Base-by-base conservation (phyloP, 305 asterid genomes). In the Fraxinus greggii region DNA sequence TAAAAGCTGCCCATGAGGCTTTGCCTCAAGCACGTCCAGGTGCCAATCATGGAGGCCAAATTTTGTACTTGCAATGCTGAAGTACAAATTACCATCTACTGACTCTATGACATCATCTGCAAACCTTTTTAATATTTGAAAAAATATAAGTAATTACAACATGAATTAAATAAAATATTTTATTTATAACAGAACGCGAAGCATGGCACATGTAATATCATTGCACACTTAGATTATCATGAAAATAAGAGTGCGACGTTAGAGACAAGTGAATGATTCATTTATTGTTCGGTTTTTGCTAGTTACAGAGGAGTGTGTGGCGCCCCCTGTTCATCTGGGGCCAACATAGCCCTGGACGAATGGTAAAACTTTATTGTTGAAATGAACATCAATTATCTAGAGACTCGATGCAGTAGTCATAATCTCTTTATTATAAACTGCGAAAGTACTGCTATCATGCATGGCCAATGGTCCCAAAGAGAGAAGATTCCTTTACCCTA, bases 31-130 rank as follows among this genome's bases (percentile, higher is more conserved):
- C 36, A 90, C 7, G 45, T 93, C 98, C 1, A 88, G 91, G 51
- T 65, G 81, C 94, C 97, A 94, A 4, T 88, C 26, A 0, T 75
- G 84, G 79, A 85, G 48, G 5, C 83, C 78, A 70, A 79, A 86
- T 85, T 92, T 94, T 12, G 92, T 88, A 86, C 94, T 94, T 24
- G 90, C 92, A 0, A 80, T 87, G 33, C 97, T 94, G 72, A 92
- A 92, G 80, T 91, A 94, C 78, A 93, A 36, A 19, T 74, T 90
- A 28, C 97, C 98, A 36, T 94, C 92, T 26, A 82, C 83, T 74
- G 93, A 87, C 82, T 81, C 97, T 3, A 90, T 81, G 79, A 91
- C 94, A 82, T 88, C 97, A 77, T 94, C 95, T 38, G 92, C 90
- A 61, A 94, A 87, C 69, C 97, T 93, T 56, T n/a, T 70, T 4